Evolutionary conservation across 192 early-diverging fungal species (phyloP).

Genomic region (Backusella mclennaniae): DNA sequence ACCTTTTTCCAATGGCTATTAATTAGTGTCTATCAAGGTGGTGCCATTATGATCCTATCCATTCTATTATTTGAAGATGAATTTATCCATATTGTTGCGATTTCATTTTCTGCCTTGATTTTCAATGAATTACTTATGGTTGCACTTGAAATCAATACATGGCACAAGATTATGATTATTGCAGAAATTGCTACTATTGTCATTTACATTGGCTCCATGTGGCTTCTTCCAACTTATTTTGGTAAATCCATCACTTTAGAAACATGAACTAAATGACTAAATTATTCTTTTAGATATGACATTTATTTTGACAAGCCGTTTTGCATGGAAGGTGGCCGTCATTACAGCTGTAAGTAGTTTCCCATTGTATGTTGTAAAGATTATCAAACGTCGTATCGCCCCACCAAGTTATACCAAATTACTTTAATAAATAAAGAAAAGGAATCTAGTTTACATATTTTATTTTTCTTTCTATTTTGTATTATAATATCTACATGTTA

Average conservation of each 20-base stretch:
- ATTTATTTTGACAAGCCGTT: conserved; percentile 84
- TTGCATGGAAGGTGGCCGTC: conserved; percentile 88
- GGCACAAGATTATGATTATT: conserved; percentile 91
- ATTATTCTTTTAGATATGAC: conserved; percentile 54
- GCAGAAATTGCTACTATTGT: conserved; percentile 79
- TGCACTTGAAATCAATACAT: conserved; percentile 89
- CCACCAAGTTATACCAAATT: conserved; percentile 93
- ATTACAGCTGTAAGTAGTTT: conserved; percentile 87
- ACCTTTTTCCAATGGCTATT: conserved; percentile 96
- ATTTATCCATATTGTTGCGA: conserved; percentile 93
- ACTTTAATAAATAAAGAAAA: conserved; percentile 18
- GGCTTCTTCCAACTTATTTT: conserved; percentile 89
- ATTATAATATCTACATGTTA: neutral
- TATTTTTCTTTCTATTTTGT: neutral
- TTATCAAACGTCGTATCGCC: conserved; percentile 72
- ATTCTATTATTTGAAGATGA: conserved; percentile 95
- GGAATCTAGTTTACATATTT: neutral
- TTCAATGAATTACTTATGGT: conserved; percentile 98
- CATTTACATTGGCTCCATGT: conserved; percentile 89
- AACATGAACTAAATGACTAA: no score
- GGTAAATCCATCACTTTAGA: conserved; percentile 45
- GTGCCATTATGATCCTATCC: conserved; percentile 93
- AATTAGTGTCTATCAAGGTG: conserved; percentile 98
- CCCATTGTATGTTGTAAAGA: conserved; percentile 86
- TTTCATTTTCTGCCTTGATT: conserved; percentile 92